Evolutionary conservation across 192 early-diverging fungal genomes (phyloP), one percentile per base, ranked within the genome.

Genomic region (Coemansia sp.): DNA sequence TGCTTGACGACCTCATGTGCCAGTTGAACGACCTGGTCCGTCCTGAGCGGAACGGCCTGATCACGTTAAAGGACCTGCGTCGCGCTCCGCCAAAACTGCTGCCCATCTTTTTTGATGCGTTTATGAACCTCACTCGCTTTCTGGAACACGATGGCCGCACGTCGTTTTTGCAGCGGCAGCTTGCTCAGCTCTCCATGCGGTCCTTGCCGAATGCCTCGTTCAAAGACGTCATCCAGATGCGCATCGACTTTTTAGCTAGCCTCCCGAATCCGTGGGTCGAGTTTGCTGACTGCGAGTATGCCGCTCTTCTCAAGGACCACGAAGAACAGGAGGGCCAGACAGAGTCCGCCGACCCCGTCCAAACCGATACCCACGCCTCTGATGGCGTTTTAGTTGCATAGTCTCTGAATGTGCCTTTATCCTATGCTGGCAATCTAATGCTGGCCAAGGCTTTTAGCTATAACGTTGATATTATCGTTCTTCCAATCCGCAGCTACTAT

Each of bases 251-350:
- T 51, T 42, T 80, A 52, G 63, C 60, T 18, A 68, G 66, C 51
- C 39, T 67, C 8, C 71, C 67, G n/a, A 74, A 63, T 27, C 62
- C 71, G 26, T 80, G 78, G 78, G 51, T 66, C 40, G 67, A 80
- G 58, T 80, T 75, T 57, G 71, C 78, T 19, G 78, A 80, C 36
- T 46, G 64, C 29, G 78, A 80, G 50, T 80, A 80, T 34, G 68
- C 66, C 1, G 71, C 71, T 9, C 58, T 80, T 38, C 63, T 75
- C 27, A 61, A 63, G 23, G 71, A 80, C 51, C 66, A 80, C 19
- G 43, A 64, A 29, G 58, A 67, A 39, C 50, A 65, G 15, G 60
- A 53, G 26, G 26, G 51, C 8, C 25, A 42, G 19, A 47, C 45
- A 17, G 32, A 42, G 15, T 11, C 17, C 18, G 53, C 21, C 41